These are phyloP conservation scores for Hypoxylon sp. DNA, from an alignment of 2,329 filamentous ascomycete genomes.

Conservation along the genomic window DNA sequence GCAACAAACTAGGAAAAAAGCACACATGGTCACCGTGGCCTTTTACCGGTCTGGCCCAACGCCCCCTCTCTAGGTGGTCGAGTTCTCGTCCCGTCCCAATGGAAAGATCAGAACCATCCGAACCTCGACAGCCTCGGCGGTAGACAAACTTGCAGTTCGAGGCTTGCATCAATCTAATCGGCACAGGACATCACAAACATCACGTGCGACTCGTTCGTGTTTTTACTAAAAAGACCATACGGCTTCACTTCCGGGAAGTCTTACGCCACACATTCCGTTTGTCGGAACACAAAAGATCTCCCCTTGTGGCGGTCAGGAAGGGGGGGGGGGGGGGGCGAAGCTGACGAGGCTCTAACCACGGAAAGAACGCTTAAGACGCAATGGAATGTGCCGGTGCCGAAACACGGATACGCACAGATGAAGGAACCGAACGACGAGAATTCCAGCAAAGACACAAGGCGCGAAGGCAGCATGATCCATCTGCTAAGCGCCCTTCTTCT, in stretches of 20 bases:
- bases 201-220: not conserved
- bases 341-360: not conserved
- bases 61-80: too few species aligned
- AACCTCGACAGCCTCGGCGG: not conserved
- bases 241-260: not conserved
- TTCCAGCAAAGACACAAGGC: not conserved
- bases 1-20: too few species aligned
- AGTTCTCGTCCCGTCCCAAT: too few species aligned
- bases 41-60: too few species aligned
- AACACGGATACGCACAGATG: not conserved
- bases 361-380: too few species aligned
- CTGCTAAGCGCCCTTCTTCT: not conserved
- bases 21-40: too few species aligned
- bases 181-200: not conserved
- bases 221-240: not conserved
- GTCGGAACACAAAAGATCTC: not conserved
- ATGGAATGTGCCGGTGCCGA: not conserved
- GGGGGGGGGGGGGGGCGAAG: not conserved
- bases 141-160: not conserved
- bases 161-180: not conserved
- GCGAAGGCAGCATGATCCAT: not conserved
- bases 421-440: not conserved
- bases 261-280: not conserved
- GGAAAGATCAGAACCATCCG: not conserved
- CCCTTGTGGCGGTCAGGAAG: not conserved